A percentile compares a stretch with the other conserved stretches of the same genome.
These are phyloP conservation scores for Amylostereum areolatum DNA, from an alignment of 1,284 basidiomycete species.

Conservation along the genomic window DNA sequence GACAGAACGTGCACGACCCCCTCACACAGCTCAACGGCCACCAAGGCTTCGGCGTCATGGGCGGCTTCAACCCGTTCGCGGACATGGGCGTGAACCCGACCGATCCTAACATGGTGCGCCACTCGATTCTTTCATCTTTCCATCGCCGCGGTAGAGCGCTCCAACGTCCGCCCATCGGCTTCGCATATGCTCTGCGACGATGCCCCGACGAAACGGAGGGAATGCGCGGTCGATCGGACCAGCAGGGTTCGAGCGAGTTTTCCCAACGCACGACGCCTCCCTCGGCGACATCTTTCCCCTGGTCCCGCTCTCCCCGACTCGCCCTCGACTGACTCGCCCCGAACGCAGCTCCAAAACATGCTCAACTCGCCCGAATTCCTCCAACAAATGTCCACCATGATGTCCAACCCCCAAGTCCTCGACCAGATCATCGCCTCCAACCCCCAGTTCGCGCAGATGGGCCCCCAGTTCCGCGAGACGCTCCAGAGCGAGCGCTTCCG, in stretches of 20 bases:
- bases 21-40: constrained; percentile 71
- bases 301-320: background rate
- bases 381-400: constrained; percentile 68
- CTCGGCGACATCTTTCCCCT: no score
- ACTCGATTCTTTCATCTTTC: background rate
- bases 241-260: no score
- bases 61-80: constrained; percentile 82
- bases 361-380: constrained; percentile 79
- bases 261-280: no score
- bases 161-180: no score
- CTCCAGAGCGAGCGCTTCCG: constrained; percentile 80
- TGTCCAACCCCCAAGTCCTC: constrained; percentile 76
- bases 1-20: constrained; percentile 76
- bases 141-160: no score
- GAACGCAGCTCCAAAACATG: constrained; percentile 68
- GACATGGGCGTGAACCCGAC: constrained; percentile 82
- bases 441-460: constrained; percentile 76
- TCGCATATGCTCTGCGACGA: no score
- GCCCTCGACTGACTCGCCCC: constrained; percentile 1
- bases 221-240: no score
- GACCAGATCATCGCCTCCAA: constrained; percentile 82
- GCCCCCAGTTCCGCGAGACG: constrained; percentile 72
- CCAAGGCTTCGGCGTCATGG: constrained; percentile 66
- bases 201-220: no score
- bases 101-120: constrained; percentile 82